These are phyloP conservation scores for Kodamaea hsintzibuensis DNA, from an alignment of 805 yeast genomes.

Conservation along the genomic window DNA sequence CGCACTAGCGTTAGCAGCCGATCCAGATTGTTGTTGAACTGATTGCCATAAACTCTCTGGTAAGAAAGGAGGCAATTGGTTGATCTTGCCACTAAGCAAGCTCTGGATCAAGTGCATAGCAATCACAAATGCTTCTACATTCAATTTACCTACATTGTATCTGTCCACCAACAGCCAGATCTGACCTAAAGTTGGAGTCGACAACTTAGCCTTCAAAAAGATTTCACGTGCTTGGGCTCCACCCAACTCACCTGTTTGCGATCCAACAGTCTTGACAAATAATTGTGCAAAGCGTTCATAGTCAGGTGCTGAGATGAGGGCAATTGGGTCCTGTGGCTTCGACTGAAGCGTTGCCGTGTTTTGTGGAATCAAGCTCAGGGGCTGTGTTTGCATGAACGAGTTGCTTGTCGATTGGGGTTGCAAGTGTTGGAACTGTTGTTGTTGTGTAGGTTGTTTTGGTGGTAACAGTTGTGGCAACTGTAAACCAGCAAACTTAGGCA, in stretches of 20 bases:
- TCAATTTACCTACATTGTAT: conserved; percentile 68
- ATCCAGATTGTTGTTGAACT: conserved; percentile 18
- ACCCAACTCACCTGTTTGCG: conserved; percentile 55
- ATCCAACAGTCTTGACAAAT: conserved; percentile 65
- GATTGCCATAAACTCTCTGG: conserved; percentile 44
- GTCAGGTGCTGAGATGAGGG: conserved; percentile 58
- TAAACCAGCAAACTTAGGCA: conserved; percentile 57
- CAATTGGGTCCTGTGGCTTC: conserved; percentile 35
- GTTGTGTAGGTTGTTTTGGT: background rate
- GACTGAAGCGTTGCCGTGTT: conserved; percentile 36
- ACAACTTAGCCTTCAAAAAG: conserved; percentile 84
- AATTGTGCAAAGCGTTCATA: conserved; percentile 65
- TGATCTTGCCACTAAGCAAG: conserved; percentile 62
- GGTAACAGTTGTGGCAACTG: conserved; percentile 6
- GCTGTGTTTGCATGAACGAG: conserved; percentile 44
- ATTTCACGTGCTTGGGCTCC: conserved; percentile 86
- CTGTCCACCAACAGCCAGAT: conserved; percentile 90
- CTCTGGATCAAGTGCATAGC: conserved; percentile 96
- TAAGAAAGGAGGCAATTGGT: conserved; percentile 50
- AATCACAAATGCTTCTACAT: conserved; percentile 74
- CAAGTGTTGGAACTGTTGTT: conserved; percentile 14
- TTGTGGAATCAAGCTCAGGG: conserved; percentile 37
- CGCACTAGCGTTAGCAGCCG: conserved; percentile 30
- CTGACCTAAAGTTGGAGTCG: conserved; percentile 74
- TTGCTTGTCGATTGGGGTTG: conserved; percentile 38